These are phyloP conservation scores for Yamadazyma kanchanaburiensis DNA, from an alignment of 1,139 yeast species.

Conservation along the genomic window DNA sequence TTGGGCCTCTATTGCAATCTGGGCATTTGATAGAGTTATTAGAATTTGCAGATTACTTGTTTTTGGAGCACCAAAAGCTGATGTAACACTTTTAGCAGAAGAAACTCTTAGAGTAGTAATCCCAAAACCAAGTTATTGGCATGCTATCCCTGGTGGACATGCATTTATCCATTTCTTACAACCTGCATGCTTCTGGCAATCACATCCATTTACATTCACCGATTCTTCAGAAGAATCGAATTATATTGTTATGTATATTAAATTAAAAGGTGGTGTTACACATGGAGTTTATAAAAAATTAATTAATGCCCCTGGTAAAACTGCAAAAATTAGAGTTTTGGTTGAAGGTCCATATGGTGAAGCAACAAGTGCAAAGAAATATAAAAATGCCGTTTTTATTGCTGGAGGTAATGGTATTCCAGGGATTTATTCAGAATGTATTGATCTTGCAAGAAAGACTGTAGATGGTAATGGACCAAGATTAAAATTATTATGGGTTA, in stretches of 20 bases:
- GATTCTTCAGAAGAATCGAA: slow-evolving; percentile 18
- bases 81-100: slow-evolving; percentile 29
- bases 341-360: slow-evolving; percentile 41
- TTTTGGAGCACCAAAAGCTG: slow-evolving; percentile 36
- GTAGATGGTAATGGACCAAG: slow-evolving; percentile 9
- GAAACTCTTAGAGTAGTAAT: slow-evolving; percentile 38
- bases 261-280: slow-evolving; percentile 34
- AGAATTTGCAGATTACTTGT: slow-evolving; percentile 25
- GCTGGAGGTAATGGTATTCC: slow-evolving; percentile 44
- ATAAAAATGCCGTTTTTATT: slow-evolving; percentile 28
- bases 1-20: slow-evolving; percentile 35
- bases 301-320: slow-evolving; percentile 20
- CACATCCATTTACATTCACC: slow-evolving; percentile 34
- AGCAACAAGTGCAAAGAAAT: slow-evolving; percentile 22
- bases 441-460: slow-evolving; percentile 15
- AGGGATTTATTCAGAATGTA: slow-evolving; percentile 34
- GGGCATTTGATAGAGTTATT: slow-evolving; percentile 38
- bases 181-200: slow-evolving; percentile 42
- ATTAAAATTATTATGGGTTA: slow-evolving; percentile 38
- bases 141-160: slow-evolving; percentile 44
- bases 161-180: slow-evolving; percentile 43
- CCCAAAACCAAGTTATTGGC: slow-evolving; percentile 37
- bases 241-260: slow-evolving; percentile 24
- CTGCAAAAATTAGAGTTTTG: slow-evolving; percentile 24
- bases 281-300: slow-evolving; percentile 25